These are phyloP conservation scores for Macrophomina pseudophaseolina DNA, from an alignment of 2,329 filamentous ascomycete genomes.

Conservation along the genomic window DNA sequence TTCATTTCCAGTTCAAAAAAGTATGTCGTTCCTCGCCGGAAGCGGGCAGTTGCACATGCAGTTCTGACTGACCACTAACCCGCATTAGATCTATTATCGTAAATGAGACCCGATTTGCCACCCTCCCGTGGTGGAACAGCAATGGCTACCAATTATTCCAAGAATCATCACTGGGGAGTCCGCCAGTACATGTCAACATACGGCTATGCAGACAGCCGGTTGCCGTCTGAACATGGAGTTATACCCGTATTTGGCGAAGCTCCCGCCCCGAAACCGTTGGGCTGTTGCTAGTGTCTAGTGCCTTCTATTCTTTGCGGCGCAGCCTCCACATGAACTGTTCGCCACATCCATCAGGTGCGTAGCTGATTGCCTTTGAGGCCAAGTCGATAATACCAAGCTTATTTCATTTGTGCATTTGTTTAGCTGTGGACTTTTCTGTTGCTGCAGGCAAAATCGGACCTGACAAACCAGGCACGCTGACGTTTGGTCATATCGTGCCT, in stretches of 20 bases:
- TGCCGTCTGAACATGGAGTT: neutral
- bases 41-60: neutral
- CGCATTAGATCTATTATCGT: conserved; percentile 53
- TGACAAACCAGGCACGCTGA: neutral
- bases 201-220: neutral
- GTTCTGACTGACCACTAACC: conserved; percentile 31
- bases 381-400: too few relatives aligned
- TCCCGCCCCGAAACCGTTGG: neutral
- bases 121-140: neutral
- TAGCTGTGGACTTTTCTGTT: too few relatives aligned
- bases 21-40: conserved; percentile 53
- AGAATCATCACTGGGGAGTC: neutral
- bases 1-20: conserved; percentile 99
- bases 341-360: conserved; percentile 2
- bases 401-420: too few relatives aligned
- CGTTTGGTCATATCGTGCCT: neutral
- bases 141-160: neutral
- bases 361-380: neutral
- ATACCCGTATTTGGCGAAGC: neutral
- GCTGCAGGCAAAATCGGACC: neutral
- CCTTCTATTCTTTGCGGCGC: neutral
- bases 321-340: neutral
- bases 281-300: neutral
- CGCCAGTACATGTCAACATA: neutral
- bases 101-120: conserved; percentile 39